Evolutionary conservation across 805 yeast genomes (phyloP).

Genomic region (Wickerhamomyces hampshirensis): DNA sequence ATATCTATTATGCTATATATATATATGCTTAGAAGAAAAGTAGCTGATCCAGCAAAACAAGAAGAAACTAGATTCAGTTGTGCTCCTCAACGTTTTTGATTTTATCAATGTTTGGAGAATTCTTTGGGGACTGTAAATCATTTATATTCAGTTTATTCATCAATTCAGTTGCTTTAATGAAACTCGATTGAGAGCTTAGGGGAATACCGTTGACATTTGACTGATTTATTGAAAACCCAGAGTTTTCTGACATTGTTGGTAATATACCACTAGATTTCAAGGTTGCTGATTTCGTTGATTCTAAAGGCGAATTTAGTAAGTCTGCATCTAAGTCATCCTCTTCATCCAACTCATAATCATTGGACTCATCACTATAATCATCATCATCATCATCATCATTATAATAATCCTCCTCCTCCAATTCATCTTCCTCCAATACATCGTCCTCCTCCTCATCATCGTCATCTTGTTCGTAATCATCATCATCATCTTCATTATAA

Average conservation of each 20-base stretch:
- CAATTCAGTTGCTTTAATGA: conserved; percentile 23
- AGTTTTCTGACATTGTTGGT: conserved; percentile 10
- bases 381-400: conserved; percentile 10
- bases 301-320: conserved; percentile 24
- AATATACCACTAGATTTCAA: conserved; percentile 3
- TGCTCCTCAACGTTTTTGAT: no score
- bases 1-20: no score
- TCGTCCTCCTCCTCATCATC: conserved; percentile 19
- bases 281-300: no score
- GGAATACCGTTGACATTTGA: conserved; percentile 14
- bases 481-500: conserved; percentile 17
- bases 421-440: conserved; percentile 21
- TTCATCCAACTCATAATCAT: no score
- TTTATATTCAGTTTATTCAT: conserved; percentile 15
- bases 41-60: no score
- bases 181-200: conserved; percentile 4
- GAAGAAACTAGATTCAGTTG: no score
- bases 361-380: conserved; percentile 13
- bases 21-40: no score
- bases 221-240: conserved; percentile 16
- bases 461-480: conserved; percentile 18
- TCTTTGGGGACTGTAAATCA: conserved; percentile 2
- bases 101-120: not conserved
- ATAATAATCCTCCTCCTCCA: conserved; percentile 22
- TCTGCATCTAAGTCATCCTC: conserved; percentile 29